Base-by-base conservation (phyloP, 1,284 basidiomycete genomes). In the Pseudozyma hubeiensis region DNA sequence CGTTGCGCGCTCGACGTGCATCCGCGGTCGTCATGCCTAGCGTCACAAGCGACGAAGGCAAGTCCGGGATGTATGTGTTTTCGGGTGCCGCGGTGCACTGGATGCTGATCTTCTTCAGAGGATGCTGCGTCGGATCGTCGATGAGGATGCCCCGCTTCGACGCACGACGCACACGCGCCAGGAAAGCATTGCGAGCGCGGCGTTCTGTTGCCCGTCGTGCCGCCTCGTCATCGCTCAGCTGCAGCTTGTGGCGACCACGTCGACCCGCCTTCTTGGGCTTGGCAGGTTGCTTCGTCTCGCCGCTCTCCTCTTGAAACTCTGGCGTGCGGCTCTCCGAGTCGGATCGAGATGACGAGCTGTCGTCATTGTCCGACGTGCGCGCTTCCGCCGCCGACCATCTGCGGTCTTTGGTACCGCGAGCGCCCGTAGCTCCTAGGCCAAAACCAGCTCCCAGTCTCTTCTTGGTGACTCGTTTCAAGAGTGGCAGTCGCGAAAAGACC, bases 61-160 rank as follows among this genome's bases (percentile, higher is more conserved):
- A 62, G 45, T 75, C 75, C 4, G 75, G 75, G 11, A 77, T 77
- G 48, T 73, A 77, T 1, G 69, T 68, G 62, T 72, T 68, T 16
- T 69, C 64, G 0, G 74, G 74, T 5, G 69, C 74, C 4, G 74
- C 63, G 1, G 58, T 58, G 54, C 69, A 68, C 39, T 62, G 58
- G 24, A 72, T 72, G 57, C 65, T 68, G 41, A 69, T 58, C 60
- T 73, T 77, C 31, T 62, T 59, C 24, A 73, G 60, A 3, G 69
- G 74, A 53, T 73, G 69, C 49, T 77, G 69, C 4, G 62, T 53
- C 13, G 69, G 69, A 31, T 73, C 68, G 30, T 68, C 44, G 54
- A 71, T 65, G 17, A 68, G 41, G 24, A 74, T 70, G 37, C 75
- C 70, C 16, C 71, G 71, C 59, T 77, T 74, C 45, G 57, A 62